Base-by-base conservation (phyloP, 2,329 filamentous ascomycete species). In the Fusarium compactum region DNA sequence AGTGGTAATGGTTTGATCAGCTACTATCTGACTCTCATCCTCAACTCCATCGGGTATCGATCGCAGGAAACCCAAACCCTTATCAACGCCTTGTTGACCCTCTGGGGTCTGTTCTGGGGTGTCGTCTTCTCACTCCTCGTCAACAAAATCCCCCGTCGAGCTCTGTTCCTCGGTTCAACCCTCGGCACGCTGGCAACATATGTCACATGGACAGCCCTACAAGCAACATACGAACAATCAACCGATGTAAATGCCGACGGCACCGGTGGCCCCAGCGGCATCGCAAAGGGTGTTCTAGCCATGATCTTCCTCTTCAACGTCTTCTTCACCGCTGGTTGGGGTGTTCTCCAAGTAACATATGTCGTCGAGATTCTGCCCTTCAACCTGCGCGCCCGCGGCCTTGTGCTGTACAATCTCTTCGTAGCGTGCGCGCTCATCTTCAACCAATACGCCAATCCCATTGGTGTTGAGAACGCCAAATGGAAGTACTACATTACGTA, bases 401-500 rank as follows among this genome's bases (percentile, higher is more conserved):
- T 64, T 8, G 58, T 62, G 3, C 20, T 64, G 1, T 64, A 64
- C 3, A 58, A 64, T 9, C 22, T 64, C 2, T 64, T 64, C 0
- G 59, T 64, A 1, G 50, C 59, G 10, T 64, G 59, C 4, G 59
- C 59, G 3, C 50, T 64, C 0, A 64, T 64, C 18, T 64, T 64
- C 15, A 64, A 64, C 38, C 59, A 64, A 16, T 64, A 64, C 11
- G 61, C 59, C 15, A 64, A 64, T 11, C 61, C 61, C 2, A 44
- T 64, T 18, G 61, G 59, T 10, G 59, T 64, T 5, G 40, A 34
- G 1, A 64, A 64, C 16, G 44, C 59, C 0, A 30, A 45, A 2
- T 64, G 61, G 61, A 64, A 64, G 25, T 64, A 64, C 6, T 64
- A 64, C 18, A 64, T 64, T 5, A 64, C 59, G 0, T 64, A 64